Base-by-base conservation (phyloP, 2,329 filamentous ascomycete genomes). In the Beauveria sp. region DNA sequence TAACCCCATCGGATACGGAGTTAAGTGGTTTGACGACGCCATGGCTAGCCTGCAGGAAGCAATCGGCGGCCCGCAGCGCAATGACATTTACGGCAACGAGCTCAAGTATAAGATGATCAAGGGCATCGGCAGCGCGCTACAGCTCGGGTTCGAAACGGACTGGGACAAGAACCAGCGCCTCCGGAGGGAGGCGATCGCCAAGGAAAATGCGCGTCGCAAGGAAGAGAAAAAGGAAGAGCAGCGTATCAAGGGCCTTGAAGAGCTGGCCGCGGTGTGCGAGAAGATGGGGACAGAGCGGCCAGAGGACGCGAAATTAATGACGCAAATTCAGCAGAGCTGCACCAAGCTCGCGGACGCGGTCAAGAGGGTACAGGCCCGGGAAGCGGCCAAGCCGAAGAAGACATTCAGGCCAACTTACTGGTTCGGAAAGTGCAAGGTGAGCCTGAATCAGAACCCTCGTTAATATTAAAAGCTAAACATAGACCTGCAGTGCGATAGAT, bases 21-120 rank as follows among this genome's bases (percentile, higher is more conserved):
- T 62, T n/a, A 51, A 26, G 18, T 62, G 52, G 51, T 56, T 62
- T 45, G 60, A 62, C 43, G 22, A 50, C 34, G 42, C 43, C 43
- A 62, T 62, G 51, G 45, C 40, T 3, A 22, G 34, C 43, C 42
- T 62, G 31, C 60, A 62, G 34, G 52, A 56, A 31, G 43, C 51
- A 22, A 62, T 62, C 20, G 60, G 60, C 20, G 60, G 60, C 20
- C 50, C 50, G 20, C 50, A 53, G 34, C 50, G 50, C 20, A 34
- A 53, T 34, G 50, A 53, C 31, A 53, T 53, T 9, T 42, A 53
- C 50, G 50, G 50, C 34, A 53, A 53, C 50, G 50, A 53, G 50
- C 50, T 53, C 20, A 42, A 53, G 50, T 42, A 53, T 16, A 53
- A 53, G 34, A 53, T 53, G 34, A 42, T 38, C 50, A 53, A 53